Evolutionary conservation across 495 filamentous ascomycete species (phyloP), one percentile per base, ranked within the genome.

Genomic region (Pyrenula aspistea): DNA sequence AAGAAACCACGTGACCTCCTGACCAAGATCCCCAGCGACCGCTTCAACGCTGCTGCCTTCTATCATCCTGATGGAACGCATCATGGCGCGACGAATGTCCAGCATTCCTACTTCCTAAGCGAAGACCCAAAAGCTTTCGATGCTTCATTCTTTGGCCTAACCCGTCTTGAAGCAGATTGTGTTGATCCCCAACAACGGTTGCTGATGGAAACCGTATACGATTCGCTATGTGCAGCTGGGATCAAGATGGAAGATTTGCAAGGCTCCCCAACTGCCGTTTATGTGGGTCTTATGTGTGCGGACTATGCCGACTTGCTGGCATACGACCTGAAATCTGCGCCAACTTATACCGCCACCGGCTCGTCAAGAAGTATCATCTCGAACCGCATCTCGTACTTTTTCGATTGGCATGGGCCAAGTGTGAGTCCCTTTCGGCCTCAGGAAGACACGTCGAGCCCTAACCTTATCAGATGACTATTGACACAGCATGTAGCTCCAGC

Each of bases 41-140:
- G 74, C 58, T 77, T 76, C 63, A 77, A 77, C 58, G 65, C 70
- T 2, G 69, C 72, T n/a, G 63, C 65, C 2, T 74, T 75, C 53
- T 68, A 72, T 49, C 74, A 77, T 56, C 66, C 73, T 12, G 58
- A 70, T 49, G 59, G 48, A 10, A 60, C 65, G 22, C 60, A 62
- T 36, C 63, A 68, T 20, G 70, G 68, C 2, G 61, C 57, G 0
- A 63, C 64, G 31, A 70, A 65, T 51, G 56, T 63, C 0, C 25
- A 48, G 12, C 55, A 65, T 12, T 60, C 63, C 0, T 68, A 75
- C 56, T 73, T 76, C 60, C 61, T 87, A 15, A 66, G 77, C 0
- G 70, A 81, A 54, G 74, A 83, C 59, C 61, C 75, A 4, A 65
- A 68, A 2, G 64, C 68, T 1, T 87, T 87, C 57, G 83, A 87